A percentile compares a stretch with the other conserved stretches of the same genome.
These are phyloP conservation scores for Pichia sp. DNA, from an alignment of 1,139 yeast genomes.

Conservation along the genomic window DNA sequence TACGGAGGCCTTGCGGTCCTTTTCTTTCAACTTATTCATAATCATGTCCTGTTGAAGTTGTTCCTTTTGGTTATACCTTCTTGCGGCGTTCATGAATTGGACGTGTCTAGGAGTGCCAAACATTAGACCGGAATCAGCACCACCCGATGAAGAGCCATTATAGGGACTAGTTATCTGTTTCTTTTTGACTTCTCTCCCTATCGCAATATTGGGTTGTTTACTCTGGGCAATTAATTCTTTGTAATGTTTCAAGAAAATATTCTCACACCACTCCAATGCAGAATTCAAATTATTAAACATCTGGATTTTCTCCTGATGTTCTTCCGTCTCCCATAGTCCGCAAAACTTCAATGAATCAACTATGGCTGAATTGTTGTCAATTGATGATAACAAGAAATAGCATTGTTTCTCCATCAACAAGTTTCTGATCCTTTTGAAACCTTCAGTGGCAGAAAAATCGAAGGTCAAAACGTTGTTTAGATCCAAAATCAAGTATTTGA, in stretches of 20 bases:
- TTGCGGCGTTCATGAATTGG: slow-evolving; percentile 60
- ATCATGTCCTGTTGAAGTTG: slow-evolving; percentile 15
- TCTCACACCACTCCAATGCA: slow-evolving; percentile 96
- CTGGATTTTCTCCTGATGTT: slow-evolving; percentile 43
- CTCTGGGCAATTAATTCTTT: slow-evolving; percentile 30
- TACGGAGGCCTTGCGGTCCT: slow-evolving; percentile 3
- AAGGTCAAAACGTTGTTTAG: slow-evolving; percentile 73
- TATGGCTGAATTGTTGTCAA: slow-evolving; percentile 55
- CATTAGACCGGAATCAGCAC: slow-evolving; percentile 13
- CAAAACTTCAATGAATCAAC: slow-evolving; percentile 64
- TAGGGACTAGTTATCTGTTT: slow-evolving; percentile 14
- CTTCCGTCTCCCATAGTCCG: slow-evolving; percentile 56
- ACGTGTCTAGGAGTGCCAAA: slow-evolving; percentile 62
- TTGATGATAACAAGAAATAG: slow-evolving; percentile 74
- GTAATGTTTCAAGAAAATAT: slow-evolving; percentile 73
- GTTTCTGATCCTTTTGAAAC: slow-evolving; percentile 82
- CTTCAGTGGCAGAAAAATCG: slow-evolving; percentile 96
- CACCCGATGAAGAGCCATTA: background rate
- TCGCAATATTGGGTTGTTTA: background rate
- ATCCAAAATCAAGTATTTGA: slow-evolving; percentile 78
- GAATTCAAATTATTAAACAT: slow-evolving; percentile 73
- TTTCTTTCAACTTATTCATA: slow-evolving; percentile 8
- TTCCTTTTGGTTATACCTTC: slow-evolving; percentile 37
- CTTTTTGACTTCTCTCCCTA: slow-evolving; percentile 12
- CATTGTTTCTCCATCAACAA: slow-evolving; percentile 66